Conservation (phyloP, 73 alveolate genomes). For the Symbiodinium pilosum region DNA sequence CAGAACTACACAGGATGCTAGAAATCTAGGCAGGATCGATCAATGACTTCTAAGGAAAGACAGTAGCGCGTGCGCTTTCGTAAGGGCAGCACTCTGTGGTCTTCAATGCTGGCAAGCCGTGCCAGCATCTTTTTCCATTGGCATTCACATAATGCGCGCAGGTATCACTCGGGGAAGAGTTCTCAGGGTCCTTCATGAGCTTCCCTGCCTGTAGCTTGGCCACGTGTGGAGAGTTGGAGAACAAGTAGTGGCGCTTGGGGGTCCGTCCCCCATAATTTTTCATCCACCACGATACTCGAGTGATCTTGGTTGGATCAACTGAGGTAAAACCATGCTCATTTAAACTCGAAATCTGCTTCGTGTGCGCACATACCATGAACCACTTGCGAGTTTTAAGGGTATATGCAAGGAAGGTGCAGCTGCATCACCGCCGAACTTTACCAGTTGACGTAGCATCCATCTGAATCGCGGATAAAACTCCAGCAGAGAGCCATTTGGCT, state of each 20-base stretch:
- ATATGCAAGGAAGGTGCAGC: not conserved
- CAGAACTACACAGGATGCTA: too few species aligned
- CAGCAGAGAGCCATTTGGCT: not conserved
- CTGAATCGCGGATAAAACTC: not conserved
- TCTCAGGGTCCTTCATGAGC: too few species aligned
- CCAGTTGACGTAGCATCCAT: not conserved
- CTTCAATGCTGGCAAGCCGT: too few species aligned
- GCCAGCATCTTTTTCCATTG: too few species aligned
- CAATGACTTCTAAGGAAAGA: too few species aligned
- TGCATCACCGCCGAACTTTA: not conserved
- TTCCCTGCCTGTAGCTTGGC: too few species aligned
- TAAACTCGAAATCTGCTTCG: not conserved
- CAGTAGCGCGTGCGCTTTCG: too few species aligned
- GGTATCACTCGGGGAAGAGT: too few species aligned
- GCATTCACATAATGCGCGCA: too few species aligned
- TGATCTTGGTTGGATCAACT: not conserved
- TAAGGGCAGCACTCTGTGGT: too few species aligned
- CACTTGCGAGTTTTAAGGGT: not conserved
- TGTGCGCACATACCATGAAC: not conserved
- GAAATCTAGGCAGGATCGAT: too few species aligned
- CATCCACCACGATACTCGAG: not conserved
- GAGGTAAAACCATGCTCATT: not conserved
- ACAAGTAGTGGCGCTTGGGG: not conserved
- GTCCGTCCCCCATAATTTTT: not conserved
- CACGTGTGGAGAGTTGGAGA: too few species aligned